Base-by-base conservation (phyloP, 306 rosid genomes). In the Purshia tridentata region DNA sequence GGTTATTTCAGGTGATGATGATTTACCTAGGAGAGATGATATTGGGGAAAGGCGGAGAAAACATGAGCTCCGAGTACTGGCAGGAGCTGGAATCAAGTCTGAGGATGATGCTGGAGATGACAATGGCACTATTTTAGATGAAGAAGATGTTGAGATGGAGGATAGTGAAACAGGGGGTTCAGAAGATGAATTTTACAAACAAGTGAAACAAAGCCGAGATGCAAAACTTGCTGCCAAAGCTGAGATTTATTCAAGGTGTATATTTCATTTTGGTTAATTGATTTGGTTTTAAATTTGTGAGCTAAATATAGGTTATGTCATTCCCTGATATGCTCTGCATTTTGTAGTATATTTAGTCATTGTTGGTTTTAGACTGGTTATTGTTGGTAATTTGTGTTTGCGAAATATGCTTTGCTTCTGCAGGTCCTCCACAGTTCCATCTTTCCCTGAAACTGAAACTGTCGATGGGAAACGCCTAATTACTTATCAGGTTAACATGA, bases 1-100 rank as follows among this genome's bases (percentile, higher is more conserved):
- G 98, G 92, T 81, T 70, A 63, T 88, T 63, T 93, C 96, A 81
- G 98, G 98, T 37, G 96, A 91, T 81, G 97, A 91, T 79, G 98
- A 93, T 83, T 74, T 93, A 72, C 98, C 96, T n/a, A 76, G 67
- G 81, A 86, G 88, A 75, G 96, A 93, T 69, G 88, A 81, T 73
- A 74, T 91, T 78, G 86, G 94, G 13, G 92, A 89, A 85, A 88
- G 91, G 73, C 82, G 97, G 67, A 81, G 86, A 79, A 88, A 78
- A 72, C 82, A 81, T 75, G 97, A 91, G 78, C 79, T 79, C 42
- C 80, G 73, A 72, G 96, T 89, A 77, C 58, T 89, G 86, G 88
- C 92, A 59, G 81, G 90, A 57, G 97, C 96, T 78, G 93, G 90
- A 69, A 53, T 86, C 29, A 60, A 37, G 66, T 77, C 81, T 15